Evolutionary conservation across 306 rosid genomes (phyloP), one percentile per base, ranked within the genome.

Genomic region (Boehmeria nivea): DNA sequence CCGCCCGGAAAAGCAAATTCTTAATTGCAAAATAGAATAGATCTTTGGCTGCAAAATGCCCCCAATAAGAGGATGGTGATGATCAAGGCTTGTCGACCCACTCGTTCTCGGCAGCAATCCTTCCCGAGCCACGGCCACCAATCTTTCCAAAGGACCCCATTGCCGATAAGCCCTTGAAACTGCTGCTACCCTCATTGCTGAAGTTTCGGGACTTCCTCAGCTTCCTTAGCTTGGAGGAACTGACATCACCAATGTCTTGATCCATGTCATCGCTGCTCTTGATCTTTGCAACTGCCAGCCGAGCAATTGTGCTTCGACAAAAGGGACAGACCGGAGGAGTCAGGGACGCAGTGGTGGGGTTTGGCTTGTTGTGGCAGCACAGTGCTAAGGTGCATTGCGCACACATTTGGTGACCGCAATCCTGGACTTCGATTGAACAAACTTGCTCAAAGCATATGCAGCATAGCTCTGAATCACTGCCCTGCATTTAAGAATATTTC

Each of bases 381-480:
- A 91, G 89, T 54, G 95, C 84, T 71, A 91, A 72, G 34, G 89
- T 85, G 78, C 98, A 91, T 49, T 91, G 88, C 23, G 95, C 94
- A 75, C 98, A 91, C 98, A 91, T 91, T 56, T 84, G 96, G 69
- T 91, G 96, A 36, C 94, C 96, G 64, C 99, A 91, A 25, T 69
- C 64, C 27, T 84, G 89, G 49, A 91, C 93, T 60, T 91, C 96
- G 53, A 91, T 85, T 33, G 89, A 75, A 66, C 96, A 87, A 5
- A 74, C 81, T 37, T 84, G 96, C 84, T 84, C 99, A 72, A 91
- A 91, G 85, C 96, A 91, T 66, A 91, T 91, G 89, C 91, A 84
- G 77, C 96, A 91, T 51, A 76, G 28, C 36, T 91, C 96, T 2
- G 82, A 53, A 51, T 91, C 96, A 11, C 95, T 87, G 36, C 63